Conservation (phyloP, 352 stramenopile genomes). For the Phytophthora capsici region DNA sequence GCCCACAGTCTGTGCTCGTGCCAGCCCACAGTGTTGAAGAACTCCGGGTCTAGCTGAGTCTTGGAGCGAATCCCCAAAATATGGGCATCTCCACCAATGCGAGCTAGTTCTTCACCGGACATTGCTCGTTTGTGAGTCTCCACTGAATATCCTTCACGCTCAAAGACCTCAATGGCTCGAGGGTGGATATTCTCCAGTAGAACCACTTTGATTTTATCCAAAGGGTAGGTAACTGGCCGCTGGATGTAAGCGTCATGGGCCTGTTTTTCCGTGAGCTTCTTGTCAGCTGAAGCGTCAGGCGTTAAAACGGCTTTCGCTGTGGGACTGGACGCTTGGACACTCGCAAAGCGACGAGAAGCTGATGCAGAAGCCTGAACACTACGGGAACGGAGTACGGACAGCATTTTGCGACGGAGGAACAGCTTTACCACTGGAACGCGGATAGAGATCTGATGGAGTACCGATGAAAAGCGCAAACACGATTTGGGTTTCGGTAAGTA, state of each 20-base stretch:
- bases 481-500: slow-evolving; percentile 8
- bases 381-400: slow-evolving; percentile 45
- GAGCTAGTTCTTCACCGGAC: slow-evolving; percentile 74
- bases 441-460: slow-evolving; percentile 31
- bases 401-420: slow-evolving; percentile 39
- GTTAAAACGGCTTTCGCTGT: slow-evolving; percentile 22
- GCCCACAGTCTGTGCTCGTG: slow-evolving; percentile 82
- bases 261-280: slow-evolving; percentile 23
- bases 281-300: slow-evolving; percentile 11
- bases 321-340: slow-evolving; percentile 41
- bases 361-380: slow-evolving; percentile 20
- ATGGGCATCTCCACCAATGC: slow-evolving; percentile 75
- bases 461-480: slow-evolving; percentile 18
- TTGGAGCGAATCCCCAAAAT: slow-evolving; percentile 86
- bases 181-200: slow-evolving; percentile 88
- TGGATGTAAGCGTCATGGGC: slow-evolving; percentile 50
- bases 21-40: slow-evolving; percentile 82
- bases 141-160: slow-evolving; percentile 77
- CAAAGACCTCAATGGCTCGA: slow-evolving; percentile 74
- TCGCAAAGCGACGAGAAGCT: slow-evolving; percentile 36
- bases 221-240: slow-evolving; percentile 76
- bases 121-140: slow-evolving; percentile 83
- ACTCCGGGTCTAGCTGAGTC: slow-evolving; percentile 78
- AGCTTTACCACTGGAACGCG: slow-evolving; percentile 10
- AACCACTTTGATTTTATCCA: slow-evolving; percentile 87